Percentiles rank a stretch among this genome's conserved stretches.
phyloP scores from a whole-genome alignment of 1,139 yeast genomes.

The Arxiozyma heterogenica region DNA sequence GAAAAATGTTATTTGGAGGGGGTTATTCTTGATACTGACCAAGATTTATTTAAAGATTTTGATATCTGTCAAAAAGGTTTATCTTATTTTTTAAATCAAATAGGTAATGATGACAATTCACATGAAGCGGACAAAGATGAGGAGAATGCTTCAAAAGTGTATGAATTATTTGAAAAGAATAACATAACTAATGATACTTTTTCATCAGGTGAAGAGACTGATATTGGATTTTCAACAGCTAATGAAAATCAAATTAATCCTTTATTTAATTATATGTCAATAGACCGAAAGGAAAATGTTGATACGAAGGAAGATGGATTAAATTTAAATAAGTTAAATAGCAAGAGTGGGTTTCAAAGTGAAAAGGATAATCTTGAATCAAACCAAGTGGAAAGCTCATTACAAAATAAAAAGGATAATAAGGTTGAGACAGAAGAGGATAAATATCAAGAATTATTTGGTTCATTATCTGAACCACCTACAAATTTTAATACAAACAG shows the following conservation, averaged over 20 bases:
- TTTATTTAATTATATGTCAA: not conserved
- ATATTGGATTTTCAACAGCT: constrained; percentile 1
- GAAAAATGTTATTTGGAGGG: constrained; percentile 44
- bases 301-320: not conserved
- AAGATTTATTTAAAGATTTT: constrained; percentile 5
- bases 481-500: not conserved
- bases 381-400: not conserved
- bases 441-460: not conserved
- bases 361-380: not conserved
- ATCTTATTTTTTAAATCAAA: constrained; percentile 8
- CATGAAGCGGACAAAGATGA: not conserved
- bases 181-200: not conserved
- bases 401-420: no score
- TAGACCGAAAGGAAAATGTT: not conserved
- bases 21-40: constrained; percentile 11
- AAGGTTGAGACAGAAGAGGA: not conserved
- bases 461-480: not conserved
- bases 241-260: not conserved
- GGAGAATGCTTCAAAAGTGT: not conserved
- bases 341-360: not conserved
- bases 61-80: constrained; percentile 3
- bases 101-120: constrained; percentile 1
- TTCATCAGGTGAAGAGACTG: not conserved
- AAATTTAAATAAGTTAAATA: no score
- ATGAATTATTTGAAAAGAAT: not conserved